A percentile compares a stretch with the other conserved stretches of the same genome.
Conservation (phyloP, 73 alveolate genomes). For the Diophrys sp. region DNA sequence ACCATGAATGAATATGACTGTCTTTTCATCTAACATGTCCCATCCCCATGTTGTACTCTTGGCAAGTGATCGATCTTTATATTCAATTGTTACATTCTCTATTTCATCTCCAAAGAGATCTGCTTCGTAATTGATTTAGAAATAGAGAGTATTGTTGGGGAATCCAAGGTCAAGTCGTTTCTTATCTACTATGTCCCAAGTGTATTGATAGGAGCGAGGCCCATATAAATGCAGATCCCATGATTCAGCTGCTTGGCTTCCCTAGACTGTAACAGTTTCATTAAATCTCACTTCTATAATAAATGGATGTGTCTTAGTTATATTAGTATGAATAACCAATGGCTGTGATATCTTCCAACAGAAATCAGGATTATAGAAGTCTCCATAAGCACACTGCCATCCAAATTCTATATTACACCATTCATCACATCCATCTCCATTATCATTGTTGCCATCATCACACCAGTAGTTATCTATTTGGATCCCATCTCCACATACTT, state of each 20-base stretch:
- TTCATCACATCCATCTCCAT: constrained; percentile 32
- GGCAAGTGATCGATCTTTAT: background rate
- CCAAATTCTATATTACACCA: constrained; percentile 32
- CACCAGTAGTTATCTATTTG: constrained; percentile 18
- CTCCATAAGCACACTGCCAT: constrained; percentile 6
- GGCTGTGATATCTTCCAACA: constrained; percentile 3
- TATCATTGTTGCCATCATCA: constrained; percentile 42
- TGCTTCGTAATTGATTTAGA: background rate
- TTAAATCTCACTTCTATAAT: constrained; percentile 2
- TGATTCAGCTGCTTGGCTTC: background rate
- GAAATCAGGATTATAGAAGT: background rate
- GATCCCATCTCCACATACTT: constrained; percentile 54
- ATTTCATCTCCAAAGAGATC: constrained; percentile 4
- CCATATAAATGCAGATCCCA: constrained; percentile 22
- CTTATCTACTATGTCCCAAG: background rate
- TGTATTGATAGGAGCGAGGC: constrained; percentile 11
- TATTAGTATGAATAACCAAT: background rate
- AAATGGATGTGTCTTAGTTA: background rate
- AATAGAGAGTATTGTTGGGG: background rate
- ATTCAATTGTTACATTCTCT: constrained; percentile 5
- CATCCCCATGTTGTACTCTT: constrained; percentile 1
- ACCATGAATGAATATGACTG: constrained; percentile 4
- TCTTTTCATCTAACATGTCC: constrained; percentile 3
- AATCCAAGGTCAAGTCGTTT: background rate
- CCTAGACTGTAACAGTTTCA: constrained; percentile 12